Evolutionary conservation across 768 basidiomycete species (phyloP), one percentile per base, ranked within the genome.

Genomic region (Termitomyces sp.): DNA sequence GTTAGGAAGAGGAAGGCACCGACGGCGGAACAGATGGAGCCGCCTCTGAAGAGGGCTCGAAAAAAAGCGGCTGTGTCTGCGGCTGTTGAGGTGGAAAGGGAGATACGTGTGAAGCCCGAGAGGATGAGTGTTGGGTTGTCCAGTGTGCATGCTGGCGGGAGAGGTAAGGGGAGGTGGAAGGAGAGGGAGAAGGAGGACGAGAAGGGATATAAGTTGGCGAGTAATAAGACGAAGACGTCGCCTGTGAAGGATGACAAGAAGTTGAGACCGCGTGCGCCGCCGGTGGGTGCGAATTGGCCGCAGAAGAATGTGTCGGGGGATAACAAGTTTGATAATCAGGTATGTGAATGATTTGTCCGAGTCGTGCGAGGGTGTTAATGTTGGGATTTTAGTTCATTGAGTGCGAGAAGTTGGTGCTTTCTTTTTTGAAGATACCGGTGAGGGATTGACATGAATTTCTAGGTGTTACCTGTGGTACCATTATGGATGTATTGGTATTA

Each of bases 391-490:
- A 58, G 54, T 64, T 60, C 11, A 51, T 64, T 56, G 60, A 53
- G 32, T 60, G 53, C 31, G 60, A 69, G 56, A 68, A 65, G 20
- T 66, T 49, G 7, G 63, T 61, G 14, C 38, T 47, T 49, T 37
- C 32, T 51, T 14, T 40, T 37, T 42, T 45, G 11, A 38, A 7
- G 12, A 8, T 20, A 14, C 14, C n/a, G 25, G 6, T 40, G 5
- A 8, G 14, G 20, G 9, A n/a, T 37, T 57, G 55, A 53, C 10
- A 17, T 46, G 43, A 7, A 14, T 51, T 34, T 4, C 31, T 36
- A 81, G 80, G 5, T 82, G 80, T 57, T 69, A 73, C 2, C 51
- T 63, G 58, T 83, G 83, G 83, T 84, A 80, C 59, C 83, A 85
- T 58, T 81, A 78, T 58, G 83, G 80, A 6, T 85, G 83, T 59